These are phyloP conservation scores for Venturia nashicola DNA, from an alignment of 2,329 filamentous ascomycete genomes.

Conservation along the genomic window DNA sequence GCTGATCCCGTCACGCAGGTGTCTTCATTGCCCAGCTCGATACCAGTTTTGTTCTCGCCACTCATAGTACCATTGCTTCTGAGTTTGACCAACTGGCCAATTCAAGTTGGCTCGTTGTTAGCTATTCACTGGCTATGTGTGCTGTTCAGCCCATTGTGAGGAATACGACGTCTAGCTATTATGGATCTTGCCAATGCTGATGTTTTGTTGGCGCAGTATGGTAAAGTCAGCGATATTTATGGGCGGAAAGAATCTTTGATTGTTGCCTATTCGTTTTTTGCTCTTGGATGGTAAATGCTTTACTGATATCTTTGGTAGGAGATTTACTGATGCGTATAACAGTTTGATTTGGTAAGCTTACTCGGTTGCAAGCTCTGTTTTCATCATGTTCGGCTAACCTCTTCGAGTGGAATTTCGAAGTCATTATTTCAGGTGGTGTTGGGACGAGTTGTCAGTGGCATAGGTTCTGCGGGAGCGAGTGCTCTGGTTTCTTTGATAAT, in stretches of 20 bases:
- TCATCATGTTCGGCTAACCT: background rate
- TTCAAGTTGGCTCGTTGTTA: slow-evolving; percentile 32
- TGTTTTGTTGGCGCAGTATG: slow-evolving; percentile 18
- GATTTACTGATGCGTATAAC: background rate
- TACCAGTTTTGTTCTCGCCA: slow-evolving; percentile 52
- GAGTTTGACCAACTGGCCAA: slow-evolving; percentile 30
- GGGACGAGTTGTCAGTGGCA: slow-evolving; percentile 29
- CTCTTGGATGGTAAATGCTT: slow-evolving; percentile 23
- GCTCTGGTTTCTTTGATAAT: slow-evolving; percentile 12
- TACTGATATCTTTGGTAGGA: slow-evolving; percentile 9
- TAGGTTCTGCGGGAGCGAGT: slow-evolving; percentile 33
- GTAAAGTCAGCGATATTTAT: slow-evolving; percentile 33
- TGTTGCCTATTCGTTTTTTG: slow-evolving; percentile 28
- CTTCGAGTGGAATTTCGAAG: slow-evolving; percentile 20
- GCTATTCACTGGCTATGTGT: slow-evolving; percentile 31
- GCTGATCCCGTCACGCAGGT: slow-evolving; percentile 22
- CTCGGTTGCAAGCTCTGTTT: no score
- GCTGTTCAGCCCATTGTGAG: slow-evolving; percentile 25
- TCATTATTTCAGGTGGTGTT: slow-evolving; percentile 28
- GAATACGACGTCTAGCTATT: no score
- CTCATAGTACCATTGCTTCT: slow-evolving; percentile 42
- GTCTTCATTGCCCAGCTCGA: slow-evolving; percentile 58
- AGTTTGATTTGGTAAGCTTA: slow-evolving; percentile 13
- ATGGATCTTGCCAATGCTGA: background rate
- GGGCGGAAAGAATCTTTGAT: slow-evolving; percentile 29